These are phyloP conservation scores for Russula abietina DNA, from an alignment of 768 basidiomycete species.

Conservation along the genomic window DNA sequence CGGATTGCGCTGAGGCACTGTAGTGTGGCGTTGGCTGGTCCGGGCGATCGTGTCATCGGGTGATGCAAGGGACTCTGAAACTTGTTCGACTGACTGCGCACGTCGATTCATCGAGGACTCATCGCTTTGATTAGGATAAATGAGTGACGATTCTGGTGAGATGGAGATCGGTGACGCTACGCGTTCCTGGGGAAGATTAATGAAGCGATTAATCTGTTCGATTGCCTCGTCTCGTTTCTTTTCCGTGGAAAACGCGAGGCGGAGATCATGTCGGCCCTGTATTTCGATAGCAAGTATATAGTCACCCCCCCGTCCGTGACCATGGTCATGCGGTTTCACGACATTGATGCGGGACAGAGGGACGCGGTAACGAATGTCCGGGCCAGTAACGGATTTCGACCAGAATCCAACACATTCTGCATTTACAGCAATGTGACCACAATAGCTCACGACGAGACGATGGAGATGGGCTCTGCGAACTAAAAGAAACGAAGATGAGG, in stretches of 20 bases:
- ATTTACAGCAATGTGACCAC: conserved; percentile 18
- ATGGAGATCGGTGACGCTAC: background rate
- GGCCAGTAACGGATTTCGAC: conserved; percentile 19
- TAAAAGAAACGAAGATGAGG: conserved; percentile 3
- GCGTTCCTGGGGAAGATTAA: conserved; percentile 2
- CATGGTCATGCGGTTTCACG: conserved; percentile 9
- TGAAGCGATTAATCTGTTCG: conserved; percentile 14
- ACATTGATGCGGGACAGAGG: conserved; percentile 13
- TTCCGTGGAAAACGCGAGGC: conserved; percentile 14
- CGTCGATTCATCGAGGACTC: background rate
- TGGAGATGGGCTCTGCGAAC: conserved; percentile 17
- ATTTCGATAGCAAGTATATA: conserved; percentile 13
- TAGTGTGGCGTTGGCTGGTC: background rate
- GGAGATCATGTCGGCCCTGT: conserved; percentile 16
- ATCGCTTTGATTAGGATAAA: background rate
- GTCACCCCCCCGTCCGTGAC: conserved; percentile 1
- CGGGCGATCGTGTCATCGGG: background rate
- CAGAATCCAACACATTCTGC: conserved; percentile 20
- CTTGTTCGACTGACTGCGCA: background rate
- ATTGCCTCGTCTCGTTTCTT: conserved; percentile 17
- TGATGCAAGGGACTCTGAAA: background rate
- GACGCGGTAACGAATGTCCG: conserved; percentile 22
- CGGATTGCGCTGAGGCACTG: conserved; percentile 23
- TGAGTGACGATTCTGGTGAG: background rate
- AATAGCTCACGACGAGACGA: conserved; percentile 15